phyloP scores from a whole-genome alignment of 768 basidiomycete species.

The Favolaschia claudopus region DNA sequence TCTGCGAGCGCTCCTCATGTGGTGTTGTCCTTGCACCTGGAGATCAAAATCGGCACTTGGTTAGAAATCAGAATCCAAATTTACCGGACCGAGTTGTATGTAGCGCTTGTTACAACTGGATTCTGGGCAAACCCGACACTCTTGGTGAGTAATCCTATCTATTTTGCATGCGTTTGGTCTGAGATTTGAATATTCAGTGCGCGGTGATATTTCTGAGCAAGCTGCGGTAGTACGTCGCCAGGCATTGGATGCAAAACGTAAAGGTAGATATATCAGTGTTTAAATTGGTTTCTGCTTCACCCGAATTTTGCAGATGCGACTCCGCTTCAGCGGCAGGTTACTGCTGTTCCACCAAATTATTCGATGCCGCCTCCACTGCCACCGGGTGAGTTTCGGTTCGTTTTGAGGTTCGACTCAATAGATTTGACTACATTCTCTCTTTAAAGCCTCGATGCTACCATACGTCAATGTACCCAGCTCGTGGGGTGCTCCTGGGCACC shows the following conservation, averaged over 20 bases:
- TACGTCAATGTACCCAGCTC: neutral
- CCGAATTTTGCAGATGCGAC: neutral
- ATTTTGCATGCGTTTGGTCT: neutral
- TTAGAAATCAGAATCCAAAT: neutral
- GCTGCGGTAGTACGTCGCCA: too few relatives aligned
- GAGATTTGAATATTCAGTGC: too few relatives aligned
- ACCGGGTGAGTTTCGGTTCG: too few relatives aligned
- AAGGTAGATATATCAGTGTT: neutral
- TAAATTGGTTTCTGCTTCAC: neutral
- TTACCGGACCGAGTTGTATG: neutral
- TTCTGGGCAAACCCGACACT: neutral
- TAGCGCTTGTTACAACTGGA: neutral
- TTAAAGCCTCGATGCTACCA: too few relatives aligned
- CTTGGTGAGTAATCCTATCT: neutral
- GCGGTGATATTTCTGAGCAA: too few relatives aligned
- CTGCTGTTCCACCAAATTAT: neutral
- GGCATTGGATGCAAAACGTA: neutral
- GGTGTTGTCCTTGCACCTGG: neutral
- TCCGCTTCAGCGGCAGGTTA: neutral
- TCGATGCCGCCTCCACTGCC: neutral
- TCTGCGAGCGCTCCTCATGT: neutral
- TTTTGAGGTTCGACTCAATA: neutral
- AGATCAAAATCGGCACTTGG: neutral
- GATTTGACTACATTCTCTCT: neutral
- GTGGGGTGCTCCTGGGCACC: neutral